Evolutionary conservation across 176 grass and related monocot species (phyloP).

Genomic region (Bonia amplexicaulis): DNA sequence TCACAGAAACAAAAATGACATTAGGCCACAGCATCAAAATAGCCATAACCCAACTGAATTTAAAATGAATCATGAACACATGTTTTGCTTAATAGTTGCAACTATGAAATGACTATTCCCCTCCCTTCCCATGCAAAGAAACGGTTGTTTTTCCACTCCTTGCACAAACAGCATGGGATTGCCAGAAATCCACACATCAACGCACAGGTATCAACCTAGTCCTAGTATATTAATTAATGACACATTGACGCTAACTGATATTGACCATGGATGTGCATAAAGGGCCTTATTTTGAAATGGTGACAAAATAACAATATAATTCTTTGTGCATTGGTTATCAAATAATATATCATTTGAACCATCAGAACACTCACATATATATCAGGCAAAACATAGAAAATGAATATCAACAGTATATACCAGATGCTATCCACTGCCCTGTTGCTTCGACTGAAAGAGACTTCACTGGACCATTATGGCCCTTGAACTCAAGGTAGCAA

Average conservation of each 20-base stretch:
- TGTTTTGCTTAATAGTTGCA: neutral
- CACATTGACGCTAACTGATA: neutral
- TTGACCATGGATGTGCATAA: neutral
- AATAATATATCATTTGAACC: neutral
- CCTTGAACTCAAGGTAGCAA: conserved; percentile 91
- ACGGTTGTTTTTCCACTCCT: neutral
- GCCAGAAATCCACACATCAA: neutral
- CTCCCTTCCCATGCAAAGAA: neutral
- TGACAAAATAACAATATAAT: neutral
- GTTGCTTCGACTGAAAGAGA: conserved; percentile 77
- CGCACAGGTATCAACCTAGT: neutral
- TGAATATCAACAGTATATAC: conserved; percentile 37
- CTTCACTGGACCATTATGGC: conserved; percentile 71
- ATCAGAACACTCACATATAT: neutral
- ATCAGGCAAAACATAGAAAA: neutral
- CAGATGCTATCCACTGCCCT: conserved; percentile 90
- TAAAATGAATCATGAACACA: neutral
- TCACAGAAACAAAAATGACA: neutral
- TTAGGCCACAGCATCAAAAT: neutral
- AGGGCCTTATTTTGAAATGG: neutral
- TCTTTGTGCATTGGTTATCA: neutral
- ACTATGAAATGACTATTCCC: neutral
- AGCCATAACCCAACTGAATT: neutral
- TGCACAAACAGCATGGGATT: neutral
- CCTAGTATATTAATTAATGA: neutral